Percentiles rank a stretch among this genome's conserved stretches.
phyloP scores from a whole-genome alignment of 371 early-diverging fungal species.

The Polyrhizophydium stewartii region DNA sequence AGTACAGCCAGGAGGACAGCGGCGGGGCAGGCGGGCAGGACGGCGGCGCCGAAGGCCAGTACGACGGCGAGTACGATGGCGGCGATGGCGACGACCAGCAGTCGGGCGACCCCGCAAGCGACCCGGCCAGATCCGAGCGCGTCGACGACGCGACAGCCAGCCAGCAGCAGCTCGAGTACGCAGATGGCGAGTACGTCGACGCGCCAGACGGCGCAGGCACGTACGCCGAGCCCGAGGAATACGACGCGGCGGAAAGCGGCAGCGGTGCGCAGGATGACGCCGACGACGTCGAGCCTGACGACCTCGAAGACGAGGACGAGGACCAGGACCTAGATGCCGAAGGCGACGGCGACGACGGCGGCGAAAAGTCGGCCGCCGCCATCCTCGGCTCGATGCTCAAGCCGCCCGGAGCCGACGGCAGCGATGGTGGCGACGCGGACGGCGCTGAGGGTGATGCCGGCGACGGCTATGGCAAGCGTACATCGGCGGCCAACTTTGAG shows the following conservation, averaged over 20 bases:
- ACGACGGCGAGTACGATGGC: neutral
- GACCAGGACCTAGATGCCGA: neutral
- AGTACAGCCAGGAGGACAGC: neutral
- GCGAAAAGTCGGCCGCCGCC: conserved; percentile 2
- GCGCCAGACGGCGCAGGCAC: too few species aligned
- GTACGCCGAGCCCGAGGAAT: too few species aligned
- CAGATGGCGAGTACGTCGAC: neutral
- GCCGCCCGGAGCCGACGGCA: neutral
- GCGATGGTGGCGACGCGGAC: neutral
- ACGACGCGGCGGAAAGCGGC: neutral
- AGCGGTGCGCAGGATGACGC: neutral
- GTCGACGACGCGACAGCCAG: too few species aligned
- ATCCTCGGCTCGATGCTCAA: conserved; percentile 17
- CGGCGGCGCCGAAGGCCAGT: neutral
- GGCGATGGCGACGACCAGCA: conserved; percentile 7
- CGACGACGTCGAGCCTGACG: neutral
- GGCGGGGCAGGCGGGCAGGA: neutral
- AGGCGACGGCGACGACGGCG: conserved; percentile 2
- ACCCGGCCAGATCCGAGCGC: too few species aligned
- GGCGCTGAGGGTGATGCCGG: neutral
- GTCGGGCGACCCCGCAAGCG: neutral
- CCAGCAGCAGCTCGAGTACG: too few species aligned
- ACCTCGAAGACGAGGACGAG: neutral
- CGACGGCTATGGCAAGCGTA: neutral
- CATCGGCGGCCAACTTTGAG: neutral